phyloP scores from a whole-genome alignment of 106 monocot genomes.

The Vanilla planifolia region DNA sequence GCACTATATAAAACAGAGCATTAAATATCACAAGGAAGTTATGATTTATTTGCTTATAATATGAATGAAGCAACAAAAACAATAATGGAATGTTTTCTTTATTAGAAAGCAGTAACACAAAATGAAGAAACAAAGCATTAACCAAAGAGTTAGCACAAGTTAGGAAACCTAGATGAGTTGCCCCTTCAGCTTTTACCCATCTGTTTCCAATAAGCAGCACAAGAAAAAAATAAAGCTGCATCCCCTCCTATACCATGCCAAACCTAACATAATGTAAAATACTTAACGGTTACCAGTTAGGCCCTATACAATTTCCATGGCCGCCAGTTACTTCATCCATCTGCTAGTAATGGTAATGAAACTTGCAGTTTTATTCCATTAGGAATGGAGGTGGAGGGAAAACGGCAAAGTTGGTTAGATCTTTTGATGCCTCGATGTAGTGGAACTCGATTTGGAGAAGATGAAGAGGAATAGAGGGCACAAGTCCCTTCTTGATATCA shows the following conservation, averaged over 20 bases:
- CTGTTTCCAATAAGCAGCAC: neutral
- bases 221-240: neutral
- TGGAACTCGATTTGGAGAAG: conserved; percentile 71
- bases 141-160: too few species aligned
- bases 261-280: too few species aligned
- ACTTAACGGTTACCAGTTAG: neutral
- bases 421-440: conserved; percentile 21
- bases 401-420: neutral
- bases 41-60: too few species aligned
- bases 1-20: too few species aligned
- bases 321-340: neutral
- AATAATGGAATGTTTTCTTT: too few species aligned
- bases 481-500: conserved; percentile 40
- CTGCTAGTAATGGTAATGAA: neutral
- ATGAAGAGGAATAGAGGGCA: conserved; percentile 17
- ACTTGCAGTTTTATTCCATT: neutral
- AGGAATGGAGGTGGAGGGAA: neutral
- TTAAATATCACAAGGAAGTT: too few species aligned
- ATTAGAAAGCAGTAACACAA: too few species aligned
- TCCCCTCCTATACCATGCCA: too few species aligned
- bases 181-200: conserved; percentile 1
- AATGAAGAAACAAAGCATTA: too few species aligned
- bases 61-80: too few species aligned
- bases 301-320: neutral
- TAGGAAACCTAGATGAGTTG: neutral